These are phyloP conservation scores for Hanseniaspora osmophila DNA, from an alignment of 805 yeast genomes.

Conservation along the genomic window DNA sequence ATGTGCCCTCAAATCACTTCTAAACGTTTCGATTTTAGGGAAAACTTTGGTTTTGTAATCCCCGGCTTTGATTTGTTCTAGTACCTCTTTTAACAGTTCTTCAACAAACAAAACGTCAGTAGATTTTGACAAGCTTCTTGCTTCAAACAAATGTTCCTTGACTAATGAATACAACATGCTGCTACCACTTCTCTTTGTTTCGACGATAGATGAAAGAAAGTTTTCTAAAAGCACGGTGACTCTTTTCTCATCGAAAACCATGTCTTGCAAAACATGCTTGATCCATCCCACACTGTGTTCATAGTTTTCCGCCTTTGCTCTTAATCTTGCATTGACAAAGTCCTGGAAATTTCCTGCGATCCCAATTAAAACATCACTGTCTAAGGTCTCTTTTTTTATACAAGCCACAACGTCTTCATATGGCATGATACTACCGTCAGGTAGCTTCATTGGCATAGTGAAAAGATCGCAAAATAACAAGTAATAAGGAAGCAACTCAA, in stretches of 20 bases:
- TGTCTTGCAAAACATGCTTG: constrained; percentile 43
- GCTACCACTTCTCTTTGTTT: constrained; percentile 27
- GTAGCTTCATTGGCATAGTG: constrained; percentile 53
- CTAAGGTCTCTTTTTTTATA: constrained; percentile 61
- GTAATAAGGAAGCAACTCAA: constrained; percentile 45
- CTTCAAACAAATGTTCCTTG: constrained; percentile 34
- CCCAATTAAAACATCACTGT: constrained; percentile 40
- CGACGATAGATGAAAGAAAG: constrained; percentile 25
- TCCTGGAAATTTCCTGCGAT: constrained; percentile 53
- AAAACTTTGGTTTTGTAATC: constrained; percentile 25
- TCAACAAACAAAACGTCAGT: constrained; percentile 57
- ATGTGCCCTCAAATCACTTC: constrained; percentile 34
- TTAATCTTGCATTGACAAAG: constrained; percentile 43
- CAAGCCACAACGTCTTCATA: constrained; percentile 66
- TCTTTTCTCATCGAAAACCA: constrained; percentile 60
- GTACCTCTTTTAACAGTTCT: constrained; percentile 32
- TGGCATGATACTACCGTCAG: constrained; percentile 43
- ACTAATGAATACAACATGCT: constrained; percentile 54
- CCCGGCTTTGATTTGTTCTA: constrained; percentile 40
- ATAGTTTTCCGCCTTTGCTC: constrained; percentile 51
- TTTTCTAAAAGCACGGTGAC: constrained; percentile 41
- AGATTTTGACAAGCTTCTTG: constrained; percentile 47
- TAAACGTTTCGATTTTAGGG: constrained; percentile 29
- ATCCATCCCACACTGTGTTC: constrained; percentile 65
- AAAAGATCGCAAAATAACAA: constrained; percentile 55